Base-by-base conservation (phyloP, 2,329 filamentous ascomycete genomes). In the Xylogone sp. region DNA sequence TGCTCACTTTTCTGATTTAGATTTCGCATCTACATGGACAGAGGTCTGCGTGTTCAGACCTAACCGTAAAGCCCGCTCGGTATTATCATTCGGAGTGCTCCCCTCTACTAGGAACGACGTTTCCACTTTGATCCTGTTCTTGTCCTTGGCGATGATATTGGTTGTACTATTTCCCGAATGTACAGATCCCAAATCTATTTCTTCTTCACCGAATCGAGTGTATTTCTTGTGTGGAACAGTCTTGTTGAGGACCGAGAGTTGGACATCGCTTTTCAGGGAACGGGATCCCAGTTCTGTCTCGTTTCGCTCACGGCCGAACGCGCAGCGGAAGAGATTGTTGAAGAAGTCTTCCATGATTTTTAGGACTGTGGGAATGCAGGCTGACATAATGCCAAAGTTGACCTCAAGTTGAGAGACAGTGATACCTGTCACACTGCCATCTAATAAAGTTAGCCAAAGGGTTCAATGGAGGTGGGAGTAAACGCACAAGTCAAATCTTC, bases 331-430 rank as follows among this genome's bases (percentile, higher is more conserved):
- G 20, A 54, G n/a, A 13, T 31, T 45, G 21, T 39, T 49, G 10
- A 49, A 43, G 31, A 18, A 39, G 13, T 54, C 53, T 46, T 54
- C 53, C 16, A 49, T 24, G 4, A 54, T 44, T 45, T 54, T 54
- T 13, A 49, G 29, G 18, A 53, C 44, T 13, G 50, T 54, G 19
- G 53, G 53, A 44, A 54, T 53, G 21, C 53, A 52, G 27, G 53
- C 53, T 46, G 53, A 51, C 5, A 54, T 49, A 20, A 54, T 54
- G 20, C 53, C 53, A 18, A 54, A 54, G n/a, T 54, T 49, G 24
- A 54, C 50, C 45, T 54, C 53, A 21, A 54, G 47, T 48, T 54
- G 53, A 4, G 53, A 54, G 46, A 54, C 39, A 21, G 52, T 19
- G 16, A 54, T 24, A 10, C 53, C 53, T n/a, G 50, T 50, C 10